Base-by-base conservation (phyloP, 2,329 filamentous ascomycete species). In the Trichoderma polysporum region DNA sequence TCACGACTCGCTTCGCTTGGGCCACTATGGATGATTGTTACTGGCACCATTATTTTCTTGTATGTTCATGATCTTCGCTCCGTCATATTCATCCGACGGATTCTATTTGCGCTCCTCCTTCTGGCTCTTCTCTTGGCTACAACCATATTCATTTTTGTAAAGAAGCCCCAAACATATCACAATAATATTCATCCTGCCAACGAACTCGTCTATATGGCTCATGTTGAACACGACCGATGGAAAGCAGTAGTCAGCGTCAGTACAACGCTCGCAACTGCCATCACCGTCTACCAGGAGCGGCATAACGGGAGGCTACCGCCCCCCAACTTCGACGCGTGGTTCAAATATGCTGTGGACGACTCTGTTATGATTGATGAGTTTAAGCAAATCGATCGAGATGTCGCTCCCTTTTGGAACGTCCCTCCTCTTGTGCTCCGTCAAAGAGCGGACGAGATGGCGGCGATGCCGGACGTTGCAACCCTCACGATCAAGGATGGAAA, bases 281-380 rank as follows among this genome's bases (percentile, higher is more conserved):
- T 82, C 4, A 73, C 75, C 4, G 79, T 84, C 64, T 88, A 88
- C 71, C 79, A 79, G 56, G 80, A 85, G 56, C 80, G 82, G 5
- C 81, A 87, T 67, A 72, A 91, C 72, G 87, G 88, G 15, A 86
- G 92, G 68, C 81, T 87, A 31, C 93, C 93, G 17, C 93, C 93
- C 12, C 91, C 90, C 1, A 86, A 91, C 67, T 97, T 97, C 72
- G 91, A 93, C 72, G 88, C 89, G 70, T 97, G 93, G 93, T 97
- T 90, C 74, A 84, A 90, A 22, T 93, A 91, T 73, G 92, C 93
- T 5, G 92, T 93, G 5, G 86, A 85, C 69, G 81, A 85, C n/a
- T 90, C 93, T 0, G 81, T 87, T 61, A 81, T 97, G 60, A 88
- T 95, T 64, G 93, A 97, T 73, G 88, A 91, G 69, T 97, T 92